Conservation (phyloP, 2,329 filamentous ascomycete species). For the Fusarium sp. region DNA sequence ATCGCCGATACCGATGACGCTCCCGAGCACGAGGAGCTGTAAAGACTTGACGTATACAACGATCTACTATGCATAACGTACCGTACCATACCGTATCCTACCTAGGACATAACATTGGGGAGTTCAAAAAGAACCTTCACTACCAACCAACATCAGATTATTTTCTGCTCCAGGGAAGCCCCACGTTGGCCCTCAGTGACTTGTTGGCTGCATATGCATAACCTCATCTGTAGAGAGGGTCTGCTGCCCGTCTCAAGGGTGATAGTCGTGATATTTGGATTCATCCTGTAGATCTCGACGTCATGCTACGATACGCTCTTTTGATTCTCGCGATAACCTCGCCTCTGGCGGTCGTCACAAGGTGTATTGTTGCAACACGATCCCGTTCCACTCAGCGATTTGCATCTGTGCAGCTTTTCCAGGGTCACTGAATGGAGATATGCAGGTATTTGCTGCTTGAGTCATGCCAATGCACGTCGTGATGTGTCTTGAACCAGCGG, state of each 20-base stretch:
- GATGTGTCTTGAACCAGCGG: constrained; percentile 9
- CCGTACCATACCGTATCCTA: constrained; percentile 11
- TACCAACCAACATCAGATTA: constrained; percentile 23
- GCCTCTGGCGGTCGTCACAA: constrained; percentile 4
- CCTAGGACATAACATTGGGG: constrained; percentile 15
- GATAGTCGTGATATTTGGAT: constrained; percentile 9
- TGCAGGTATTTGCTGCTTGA: constrained; percentile 11
- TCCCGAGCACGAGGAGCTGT: constrained; percentile 73
- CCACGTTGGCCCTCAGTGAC: constrained; percentile 25
- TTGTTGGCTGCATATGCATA: constrained; percentile 25
- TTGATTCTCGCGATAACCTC: constrained; percentile 1
- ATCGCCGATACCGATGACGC: constrained; percentile 67
- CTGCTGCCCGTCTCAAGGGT: constrained; percentile 12
- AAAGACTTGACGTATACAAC: constrained; percentile 38
- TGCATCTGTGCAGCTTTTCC: not conserved
- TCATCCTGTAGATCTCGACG: constrained; percentile 36
- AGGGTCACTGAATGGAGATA: not conserved
- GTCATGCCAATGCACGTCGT: constrained; percentile 24
- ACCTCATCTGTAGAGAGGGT: constrained; percentile 21
- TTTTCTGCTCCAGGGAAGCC: not conserved
- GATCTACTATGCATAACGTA: constrained; percentile 22
- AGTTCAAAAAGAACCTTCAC: constrained; percentile 8
- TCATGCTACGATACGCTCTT: constrained; percentile 27
- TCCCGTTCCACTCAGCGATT: not conserved
- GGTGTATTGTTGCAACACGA: not conserved